Evolutionary conservation across 2,329 filamentous ascomycete species (phyloP).

Genomic region (Calonectria naviculata): DNA sequence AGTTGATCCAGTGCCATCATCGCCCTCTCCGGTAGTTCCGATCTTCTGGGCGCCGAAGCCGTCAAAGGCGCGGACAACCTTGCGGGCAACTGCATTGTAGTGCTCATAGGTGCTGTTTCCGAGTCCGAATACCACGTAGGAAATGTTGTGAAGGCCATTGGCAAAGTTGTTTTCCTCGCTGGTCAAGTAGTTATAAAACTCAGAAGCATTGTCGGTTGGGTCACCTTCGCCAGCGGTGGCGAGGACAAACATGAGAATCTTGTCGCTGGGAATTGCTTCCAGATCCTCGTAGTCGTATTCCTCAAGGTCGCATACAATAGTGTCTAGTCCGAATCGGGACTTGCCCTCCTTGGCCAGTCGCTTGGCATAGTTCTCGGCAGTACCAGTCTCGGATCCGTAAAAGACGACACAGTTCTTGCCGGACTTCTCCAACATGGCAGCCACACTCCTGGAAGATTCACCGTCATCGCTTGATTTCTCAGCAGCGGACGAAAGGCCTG

Average conservation of each 20-base stretch:
- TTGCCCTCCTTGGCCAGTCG: constrained; percentile 97
- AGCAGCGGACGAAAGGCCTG: not conserved
- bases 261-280: constrained; percentile 88
- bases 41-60: constrained; percentile 87
- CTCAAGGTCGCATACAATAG: constrained; percentile 97
- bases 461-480: not conserved
- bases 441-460: constrained; percentile 75
- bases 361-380: constrained; percentile 97
- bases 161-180: constrained; percentile 86
- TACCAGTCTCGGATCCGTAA: constrained; percentile 98
- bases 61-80: constrained; percentile 82
- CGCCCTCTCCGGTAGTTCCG: constrained; percentile 90
- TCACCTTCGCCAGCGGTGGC: constrained; percentile 99
- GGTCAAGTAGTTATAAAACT: constrained; percentile 97
- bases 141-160: constrained; percentile 82
- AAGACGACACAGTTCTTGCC: constrained; percentile 98
- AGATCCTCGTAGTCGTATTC: constrained; percentile 98
- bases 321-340: constrained; percentile 94
- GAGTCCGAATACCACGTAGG: constrained; percentile 94
- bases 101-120: constrained; percentile 99
- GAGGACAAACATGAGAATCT: constrained; percentile 93
- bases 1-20: constrained; percentile 98
- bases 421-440: constrained; percentile 95
- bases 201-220: constrained; percentile 97
- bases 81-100: constrained; percentile 98